Conservation (phyloP, 306 rosid species). For the Prunus mongolica region DNA sequence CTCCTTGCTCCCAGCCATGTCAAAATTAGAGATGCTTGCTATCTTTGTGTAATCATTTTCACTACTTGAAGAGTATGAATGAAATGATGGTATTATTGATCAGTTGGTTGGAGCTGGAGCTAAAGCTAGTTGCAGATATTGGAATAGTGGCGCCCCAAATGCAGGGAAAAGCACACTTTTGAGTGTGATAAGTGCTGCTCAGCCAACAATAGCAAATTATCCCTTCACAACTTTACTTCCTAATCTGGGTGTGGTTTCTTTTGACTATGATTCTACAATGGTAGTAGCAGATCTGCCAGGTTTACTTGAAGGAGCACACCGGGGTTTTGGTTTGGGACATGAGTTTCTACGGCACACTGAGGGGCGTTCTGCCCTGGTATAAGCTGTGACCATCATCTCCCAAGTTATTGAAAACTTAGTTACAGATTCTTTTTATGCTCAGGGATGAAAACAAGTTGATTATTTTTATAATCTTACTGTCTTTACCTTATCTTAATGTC, state of each 20-base stretch:
- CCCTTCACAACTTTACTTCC: slow-evolving; percentile 97
- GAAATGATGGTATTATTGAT: slow-evolving; percentile 31
- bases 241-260: slow-evolving; percentile 90
- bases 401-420: background rate
- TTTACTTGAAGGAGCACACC: slow-evolving; percentile 96
- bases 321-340: slow-evolving; percentile 94
- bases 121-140: slow-evolving; percentile 95
- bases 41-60: slow-evolving; percentile 1
- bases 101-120: slow-evolving; percentile 97
- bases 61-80: slow-evolving; percentile 6
- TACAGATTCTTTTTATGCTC: background rate
- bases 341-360: slow-evolving; percentile 93
- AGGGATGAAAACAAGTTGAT: background rate
- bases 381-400: slow-evolving; percentile 19
- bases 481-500: background rate
- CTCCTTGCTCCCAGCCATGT: background rate
- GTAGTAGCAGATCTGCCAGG: slow-evolving; percentile 99
- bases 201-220: slow-evolving; percentile 81
- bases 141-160: slow-evolving; percentile 93
- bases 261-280: slow-evolving; percentile 80
- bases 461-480: background rate
- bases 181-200: slow-evolving; percentile 94
- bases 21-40: background rate
- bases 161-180: slow-evolving; percentile 96
- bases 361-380: slow-evolving; percentile 92